Conservation (phyloP, 495 filamentous ascomycete species). For the Talaromyces borbonicus region DNA sequence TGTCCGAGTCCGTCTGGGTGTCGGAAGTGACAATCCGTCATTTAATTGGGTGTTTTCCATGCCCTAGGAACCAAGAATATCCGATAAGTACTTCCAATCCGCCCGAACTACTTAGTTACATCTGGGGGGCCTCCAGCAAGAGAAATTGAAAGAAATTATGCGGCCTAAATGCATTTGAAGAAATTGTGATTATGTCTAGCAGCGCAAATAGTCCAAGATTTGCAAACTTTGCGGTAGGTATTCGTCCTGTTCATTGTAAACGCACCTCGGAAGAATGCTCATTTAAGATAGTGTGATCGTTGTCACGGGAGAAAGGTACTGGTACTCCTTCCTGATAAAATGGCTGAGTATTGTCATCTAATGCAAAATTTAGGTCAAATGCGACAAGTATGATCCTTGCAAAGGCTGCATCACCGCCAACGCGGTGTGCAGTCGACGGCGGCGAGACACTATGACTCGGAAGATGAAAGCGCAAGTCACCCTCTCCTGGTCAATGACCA, state of each 20-base stretch:
- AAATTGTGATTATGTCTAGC: background rate
- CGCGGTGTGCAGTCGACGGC: background rate
- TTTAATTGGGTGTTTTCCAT: background rate
- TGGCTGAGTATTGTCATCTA: background rate
- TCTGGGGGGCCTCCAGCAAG: too few species aligned
- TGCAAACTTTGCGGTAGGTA: background rate
- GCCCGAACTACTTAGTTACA: background rate
- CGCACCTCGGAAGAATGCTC: background rate
- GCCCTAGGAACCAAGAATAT: background rate
- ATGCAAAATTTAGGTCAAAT: background rate
- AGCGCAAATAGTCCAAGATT: background rate
- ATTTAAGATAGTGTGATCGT: background rate
- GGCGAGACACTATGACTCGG: background rate
- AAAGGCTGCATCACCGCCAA: constrained; percentile 6
- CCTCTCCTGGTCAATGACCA: background rate
- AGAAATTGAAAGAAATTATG: too few species aligned
- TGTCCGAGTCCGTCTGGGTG: too few species aligned
- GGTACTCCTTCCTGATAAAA: background rate
- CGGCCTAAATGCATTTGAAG: background rate
- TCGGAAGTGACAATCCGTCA: background rate
- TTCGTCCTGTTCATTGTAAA: background rate
- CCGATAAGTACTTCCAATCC: background rate
- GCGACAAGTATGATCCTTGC: constrained; percentile 3
- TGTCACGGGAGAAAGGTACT: background rate
- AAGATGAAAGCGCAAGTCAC: background rate